A percentile compares a stretch with the other conserved stretches of the same genome.
phyloP scores from a whole-genome alignment of 1,284 basidiomycete genomes.

The Cryptococcus sp. region DNA sequence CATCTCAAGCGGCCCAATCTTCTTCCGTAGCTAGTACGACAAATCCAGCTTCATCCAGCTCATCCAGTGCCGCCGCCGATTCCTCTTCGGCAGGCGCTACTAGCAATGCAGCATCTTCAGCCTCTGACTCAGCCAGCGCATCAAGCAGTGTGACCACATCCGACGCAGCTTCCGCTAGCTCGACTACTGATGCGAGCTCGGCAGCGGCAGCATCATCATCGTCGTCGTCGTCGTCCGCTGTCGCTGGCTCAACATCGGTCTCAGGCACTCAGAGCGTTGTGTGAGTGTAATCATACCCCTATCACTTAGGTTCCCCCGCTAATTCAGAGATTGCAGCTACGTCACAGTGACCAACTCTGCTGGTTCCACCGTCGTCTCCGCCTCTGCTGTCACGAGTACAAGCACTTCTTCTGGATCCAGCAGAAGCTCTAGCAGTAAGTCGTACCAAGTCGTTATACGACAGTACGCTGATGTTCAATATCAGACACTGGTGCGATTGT shows the following conservation, averaged over 20 bases:
- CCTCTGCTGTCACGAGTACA: conserved; percentile 13
- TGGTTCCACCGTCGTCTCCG: conserved; percentile 15
- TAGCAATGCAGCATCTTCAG: neutral
- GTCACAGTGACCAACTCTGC: conserved; percentile 30
- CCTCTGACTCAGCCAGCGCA: neutral
- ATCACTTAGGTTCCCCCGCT: conserved; percentile 4
- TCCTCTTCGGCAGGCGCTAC: neutral
- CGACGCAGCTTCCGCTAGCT: too few relatives aligned
- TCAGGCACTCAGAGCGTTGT: conserved; percentile 19
- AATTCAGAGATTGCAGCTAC: conserved; percentile 10
- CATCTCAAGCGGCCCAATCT: too few relatives aligned
- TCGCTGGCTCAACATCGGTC: conserved; percentile 13
- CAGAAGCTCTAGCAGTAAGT: conserved; percentile 7
- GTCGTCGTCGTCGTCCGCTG: conserved; percentile 3
- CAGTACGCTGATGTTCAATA: neutral
- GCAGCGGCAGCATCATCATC: neutral
- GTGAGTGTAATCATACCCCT: conserved; percentile 12
- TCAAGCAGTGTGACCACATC: neutral
- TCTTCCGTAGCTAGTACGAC: neutral
- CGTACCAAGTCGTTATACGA: neutral
- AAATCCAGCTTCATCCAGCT: neutral
- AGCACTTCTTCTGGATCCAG: conserved; percentile 14
- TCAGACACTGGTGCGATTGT: conserved; percentile 49
- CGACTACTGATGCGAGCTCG: too few relatives aligned
- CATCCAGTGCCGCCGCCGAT: neutral